Evolutionary conservation across 1,284 basidiomycete genomes (phyloP).

Genomic region (Pseudozyma tsukubaensis): DNA sequence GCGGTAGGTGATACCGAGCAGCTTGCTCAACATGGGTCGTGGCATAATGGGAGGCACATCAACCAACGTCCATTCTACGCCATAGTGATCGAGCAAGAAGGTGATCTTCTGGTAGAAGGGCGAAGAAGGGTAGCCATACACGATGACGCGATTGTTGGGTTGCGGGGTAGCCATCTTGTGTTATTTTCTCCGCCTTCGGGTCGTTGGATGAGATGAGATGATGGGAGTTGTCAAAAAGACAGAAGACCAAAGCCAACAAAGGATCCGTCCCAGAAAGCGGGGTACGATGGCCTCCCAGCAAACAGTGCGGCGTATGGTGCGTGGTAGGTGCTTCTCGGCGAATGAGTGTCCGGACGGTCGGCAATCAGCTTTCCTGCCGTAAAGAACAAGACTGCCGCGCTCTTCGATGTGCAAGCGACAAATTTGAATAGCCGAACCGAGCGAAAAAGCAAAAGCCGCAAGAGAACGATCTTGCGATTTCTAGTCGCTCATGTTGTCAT

Average conservation of each 20-base stretch:
- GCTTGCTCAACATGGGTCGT: conserved; percentile 32
- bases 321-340: conserved; percentile 2
- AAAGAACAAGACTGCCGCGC: too few relatives aligned
- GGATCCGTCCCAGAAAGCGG: too few relatives aligned
- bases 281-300: background rate
- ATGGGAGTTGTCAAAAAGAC: too few relatives aligned
- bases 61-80: conserved; percentile 34
- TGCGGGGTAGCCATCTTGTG: conserved; percentile 16
- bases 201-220: background rate
- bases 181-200: background rate
- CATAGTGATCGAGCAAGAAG: conserved; percentile 37
- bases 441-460: conserved; percentile 7
- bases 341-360: conserved; percentile 11
- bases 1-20: conserved; percentile 48
- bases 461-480: background rate
- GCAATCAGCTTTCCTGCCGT: conserved; percentile 5
- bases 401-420: background rate
- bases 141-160: conserved; percentile 33
- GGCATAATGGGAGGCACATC: conserved; percentile 43
- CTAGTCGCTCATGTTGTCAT: background rate
- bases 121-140: conserved; percentile 46
- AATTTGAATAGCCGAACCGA: conserved; percentile 16
- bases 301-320: background rate
- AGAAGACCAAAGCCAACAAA: too few relatives aligned
- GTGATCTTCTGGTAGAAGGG: conserved; percentile 49